Percentiles rank a stretch among this genome's conserved stretches.
phyloP scores from a whole-genome alignment of 73 alveolate species.

The Tetrahymena thermophila region DNA sequence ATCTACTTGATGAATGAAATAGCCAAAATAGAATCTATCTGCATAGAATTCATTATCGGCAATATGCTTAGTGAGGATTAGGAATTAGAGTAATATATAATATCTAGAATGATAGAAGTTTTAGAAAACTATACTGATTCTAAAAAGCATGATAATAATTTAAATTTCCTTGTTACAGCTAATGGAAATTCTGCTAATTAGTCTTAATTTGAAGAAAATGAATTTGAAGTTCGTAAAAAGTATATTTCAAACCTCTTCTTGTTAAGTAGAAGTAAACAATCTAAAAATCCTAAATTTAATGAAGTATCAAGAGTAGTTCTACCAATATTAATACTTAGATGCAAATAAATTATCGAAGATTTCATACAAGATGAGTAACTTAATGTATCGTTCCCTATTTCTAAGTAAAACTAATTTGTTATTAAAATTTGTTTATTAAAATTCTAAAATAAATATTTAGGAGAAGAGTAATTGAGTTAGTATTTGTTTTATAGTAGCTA shows the following conservation, averaged over 20 bases:
- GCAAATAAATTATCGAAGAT: background rate
- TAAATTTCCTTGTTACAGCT: background rate
- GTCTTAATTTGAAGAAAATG: background rate
- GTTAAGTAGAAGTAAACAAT: background rate
- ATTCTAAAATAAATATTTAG: background rate
- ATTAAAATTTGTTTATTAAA: background rate
- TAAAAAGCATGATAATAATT: background rate
- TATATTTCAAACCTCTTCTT: background rate
- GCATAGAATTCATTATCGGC: background rate
- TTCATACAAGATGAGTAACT: background rate
- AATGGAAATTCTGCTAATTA: background rate
- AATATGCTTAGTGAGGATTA: background rate
- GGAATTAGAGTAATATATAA: background rate
- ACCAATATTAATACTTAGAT: background rate
- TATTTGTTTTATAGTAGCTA: background rate
- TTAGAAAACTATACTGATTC: background rate
- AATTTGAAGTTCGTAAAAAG: background rate
- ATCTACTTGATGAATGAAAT: background rate
- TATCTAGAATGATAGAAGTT: background rate
- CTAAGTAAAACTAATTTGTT: background rate
- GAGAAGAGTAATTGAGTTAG: background rate
- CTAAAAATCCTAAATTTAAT: background rate
- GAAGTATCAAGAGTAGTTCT: background rate
- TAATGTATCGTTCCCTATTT: background rate
- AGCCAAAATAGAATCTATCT: background rate